phyloP scores from a whole-genome alignment of 164 flowering plant species.

The Tetracentron sinense region DNA sequence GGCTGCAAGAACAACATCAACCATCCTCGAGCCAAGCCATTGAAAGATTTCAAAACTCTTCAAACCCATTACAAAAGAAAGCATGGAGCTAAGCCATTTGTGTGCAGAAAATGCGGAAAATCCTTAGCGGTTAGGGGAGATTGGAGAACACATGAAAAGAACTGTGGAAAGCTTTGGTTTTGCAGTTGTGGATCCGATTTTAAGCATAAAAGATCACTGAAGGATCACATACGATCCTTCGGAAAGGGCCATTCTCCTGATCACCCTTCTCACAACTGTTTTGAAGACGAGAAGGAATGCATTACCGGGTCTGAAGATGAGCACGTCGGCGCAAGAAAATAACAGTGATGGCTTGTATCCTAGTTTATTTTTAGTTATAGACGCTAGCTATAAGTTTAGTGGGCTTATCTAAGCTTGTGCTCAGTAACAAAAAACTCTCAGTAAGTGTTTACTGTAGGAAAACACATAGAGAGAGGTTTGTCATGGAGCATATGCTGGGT shows the following conservation, averaged over 20 bases:
- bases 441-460: constrained; percentile 11
- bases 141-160: constrained; percentile 84
- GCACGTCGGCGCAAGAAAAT: constrained; percentile 16
- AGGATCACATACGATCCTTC: constrained; percentile 69
- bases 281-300: constrained; percentile 52
- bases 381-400: neutral
- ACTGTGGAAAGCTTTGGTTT: constrained; percentile 77
- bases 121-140: constrained; percentile 72
- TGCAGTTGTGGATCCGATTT: constrained; percentile 82
- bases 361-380: constrained; percentile 2
- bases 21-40: constrained; percentile 67
- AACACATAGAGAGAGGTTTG: constrained; percentile 52
- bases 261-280: constrained; percentile 46
- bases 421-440: constrained; percentile 67
- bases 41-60: constrained; percentile 75
- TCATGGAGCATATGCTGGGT: constrained; percentile 45
- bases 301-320: constrained; percentile 58
- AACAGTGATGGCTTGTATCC: neutral
- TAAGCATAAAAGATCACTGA: constrained; percentile 77
- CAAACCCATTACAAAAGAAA: constrained; percentile 83
- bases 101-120: constrained; percentile 65
- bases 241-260: constrained; percentile 66
- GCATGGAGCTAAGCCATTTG: constrained; percentile 66
- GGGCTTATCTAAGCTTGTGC: constrained; percentile 45
- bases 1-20: constrained; percentile 88